Evolutionary conservation across 495 filamentous ascomycete species (phyloP), one percentile per base, ranked within the genome.

Genomic region (Evernia prunastri): DNA sequence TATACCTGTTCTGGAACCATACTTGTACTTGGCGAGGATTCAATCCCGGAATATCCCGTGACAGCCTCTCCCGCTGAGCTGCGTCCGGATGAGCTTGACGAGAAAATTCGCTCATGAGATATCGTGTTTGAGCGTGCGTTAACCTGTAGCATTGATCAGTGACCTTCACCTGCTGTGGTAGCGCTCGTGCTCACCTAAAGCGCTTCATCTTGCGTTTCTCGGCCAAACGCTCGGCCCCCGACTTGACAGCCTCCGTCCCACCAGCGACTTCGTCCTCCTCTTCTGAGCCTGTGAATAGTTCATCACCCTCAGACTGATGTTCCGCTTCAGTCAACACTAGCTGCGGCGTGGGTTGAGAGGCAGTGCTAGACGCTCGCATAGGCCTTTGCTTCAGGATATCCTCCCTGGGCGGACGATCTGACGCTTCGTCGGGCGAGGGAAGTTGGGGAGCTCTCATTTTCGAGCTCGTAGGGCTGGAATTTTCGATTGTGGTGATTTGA

Each of bases 1-100:
- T 82, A 67, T 81, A 96, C 93, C 93, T 86, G 76, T 97, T 97
- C 76, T 97, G 93, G 75, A 97, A 97, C 93, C 93, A 97, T 64
- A 97, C 93, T 78, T 97, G 93, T 12, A 97, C 93, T 72, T 97
- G 93, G 63, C 93, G 85, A 47, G 93, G 91, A 64, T 89, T 96
- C 53, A 97, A 78, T 13, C 93, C 93, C 51, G 93, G 93, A 59
- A 97, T 97, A 71, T 97, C 93, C 63, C 89, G 81, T 39, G 93
- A 93, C 59, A 97, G 78, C 39, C 92, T 81, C 74, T 97, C 92
- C 63, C 93, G 84, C 76, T 97, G 92, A 53, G 90, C 89, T 37
- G 93, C 92, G 74, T 97, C 92, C 17, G 93, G 93, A 77, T 97
- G 93, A 27, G 93, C 89, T 70, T 97, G 91, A 67, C 93, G 90